Percentiles rank a stretch among this genome's conserved stretches.
phyloP scores from a whole-genome alignment of 169 alveolate species.

The Amoebophrya sp. region DNA sequence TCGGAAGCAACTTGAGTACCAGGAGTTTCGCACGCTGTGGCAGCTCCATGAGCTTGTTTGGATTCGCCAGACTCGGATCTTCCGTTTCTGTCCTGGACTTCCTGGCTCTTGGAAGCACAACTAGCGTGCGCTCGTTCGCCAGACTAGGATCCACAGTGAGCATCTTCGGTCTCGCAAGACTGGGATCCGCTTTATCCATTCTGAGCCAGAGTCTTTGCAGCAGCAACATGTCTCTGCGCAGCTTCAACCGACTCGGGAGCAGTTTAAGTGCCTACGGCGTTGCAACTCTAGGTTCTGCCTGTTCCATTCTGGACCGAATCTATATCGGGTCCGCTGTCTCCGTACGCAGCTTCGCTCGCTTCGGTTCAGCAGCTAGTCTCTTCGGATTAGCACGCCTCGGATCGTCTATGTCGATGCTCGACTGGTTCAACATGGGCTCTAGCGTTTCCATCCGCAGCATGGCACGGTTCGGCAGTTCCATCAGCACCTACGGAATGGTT shows the following conservation, averaged over 20 bases:
- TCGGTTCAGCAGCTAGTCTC: background rate
- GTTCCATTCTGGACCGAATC: conserved; percentile 1
- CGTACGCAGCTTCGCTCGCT: background rate
- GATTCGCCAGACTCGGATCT: conserved; percentile 28
- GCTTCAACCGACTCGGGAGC: background rate
- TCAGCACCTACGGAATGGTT: background rate
- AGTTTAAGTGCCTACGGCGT: conserved; percentile 29
- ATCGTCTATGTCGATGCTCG: background rate
- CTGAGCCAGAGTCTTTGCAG: background rate
- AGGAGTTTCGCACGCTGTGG: conserved; percentile 30
- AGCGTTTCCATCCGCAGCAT: background rate
- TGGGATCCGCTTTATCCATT: conserved; percentile 12
- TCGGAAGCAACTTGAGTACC: background rate
- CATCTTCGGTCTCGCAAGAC: conserved; percentile 29
- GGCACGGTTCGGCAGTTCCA: conserved; percentile 10
- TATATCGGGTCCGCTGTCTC: background rate
- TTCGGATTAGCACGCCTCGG: background rate
- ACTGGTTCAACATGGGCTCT: conserved; percentile 1
- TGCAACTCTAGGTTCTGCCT: background rate
- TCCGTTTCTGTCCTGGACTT: conserved; percentile 23
- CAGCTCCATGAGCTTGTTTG: background rate
- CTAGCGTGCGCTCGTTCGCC: background rate
- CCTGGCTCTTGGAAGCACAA: background rate
- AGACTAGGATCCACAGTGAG: background rate
- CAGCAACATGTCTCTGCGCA: background rate